Evolutionary conservation across 2,329 filamentous ascomycete species (phyloP).

Genomic region (Hypomyces perniciosus): DNA sequence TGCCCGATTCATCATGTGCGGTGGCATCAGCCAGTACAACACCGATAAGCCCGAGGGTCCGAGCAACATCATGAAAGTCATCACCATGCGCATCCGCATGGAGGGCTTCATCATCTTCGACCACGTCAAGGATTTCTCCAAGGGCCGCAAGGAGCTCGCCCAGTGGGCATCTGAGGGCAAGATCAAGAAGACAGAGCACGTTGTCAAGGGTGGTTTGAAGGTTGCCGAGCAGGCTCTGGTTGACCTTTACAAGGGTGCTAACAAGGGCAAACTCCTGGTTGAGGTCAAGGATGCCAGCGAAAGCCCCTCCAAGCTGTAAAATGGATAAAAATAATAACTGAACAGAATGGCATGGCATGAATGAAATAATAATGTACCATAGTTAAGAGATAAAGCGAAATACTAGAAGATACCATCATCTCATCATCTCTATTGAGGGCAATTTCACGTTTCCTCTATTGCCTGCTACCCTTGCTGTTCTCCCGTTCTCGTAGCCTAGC

Average conservation of each 20-base stretch:
- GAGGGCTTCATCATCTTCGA: conserved; percentile 72
- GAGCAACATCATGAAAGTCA: conserved; percentile 47
- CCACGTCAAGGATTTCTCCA: conserved; percentile 50
- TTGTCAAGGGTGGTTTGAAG: conserved; percentile 62
- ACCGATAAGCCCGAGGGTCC: conserved; percentile 47
- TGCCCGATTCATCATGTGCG: conserved; percentile 66
- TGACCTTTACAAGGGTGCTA: conserved; percentile 60
- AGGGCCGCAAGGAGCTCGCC: conserved; percentile 54
- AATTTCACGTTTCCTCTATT: no score
- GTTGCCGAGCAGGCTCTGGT: conserved; percentile 58
- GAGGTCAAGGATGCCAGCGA: conserved; percentile 39
- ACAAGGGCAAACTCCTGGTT: conserved; percentile 62
- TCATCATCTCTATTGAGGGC: no score
- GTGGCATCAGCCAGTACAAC: conserved; percentile 66
- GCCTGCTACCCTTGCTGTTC: no score
- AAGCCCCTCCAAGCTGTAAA: conserved; percentile 18
- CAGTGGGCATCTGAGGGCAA: conserved; percentile 67
- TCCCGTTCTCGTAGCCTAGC: no score
- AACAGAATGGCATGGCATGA: no score
- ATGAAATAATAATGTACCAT: no score
- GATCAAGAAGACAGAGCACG: conserved; percentile 64
- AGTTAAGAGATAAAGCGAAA: no score
- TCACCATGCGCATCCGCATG: conserved; percentile 53
- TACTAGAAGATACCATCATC: no score
- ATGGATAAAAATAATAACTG: background rate